Conservation (phyloP, 2,329 filamentous ascomycete species). For the Sclerotinia nivalis region DNA sequence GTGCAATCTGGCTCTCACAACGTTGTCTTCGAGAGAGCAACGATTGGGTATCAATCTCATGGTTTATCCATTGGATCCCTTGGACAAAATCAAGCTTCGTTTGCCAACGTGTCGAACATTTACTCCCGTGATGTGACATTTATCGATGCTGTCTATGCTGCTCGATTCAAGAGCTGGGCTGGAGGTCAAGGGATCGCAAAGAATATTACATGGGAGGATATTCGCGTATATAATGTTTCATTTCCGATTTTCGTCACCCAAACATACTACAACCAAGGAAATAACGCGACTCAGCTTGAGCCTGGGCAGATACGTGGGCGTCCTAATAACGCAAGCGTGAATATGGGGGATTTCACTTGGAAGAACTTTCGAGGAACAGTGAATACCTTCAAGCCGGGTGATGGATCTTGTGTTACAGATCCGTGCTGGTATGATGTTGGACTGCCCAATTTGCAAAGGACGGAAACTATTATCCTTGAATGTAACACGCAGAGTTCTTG, state of each 20-base stretch:
- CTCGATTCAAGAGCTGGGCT: conserved; percentile 49
- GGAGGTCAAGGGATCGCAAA: conserved; percentile 47
- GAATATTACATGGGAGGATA: conserved; percentile 49
- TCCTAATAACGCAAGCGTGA: conserved; percentile 45
- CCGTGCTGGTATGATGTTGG: conserved; percentile 49
- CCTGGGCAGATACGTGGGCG: conserved; percentile 35
- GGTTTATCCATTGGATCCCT: conserved; percentile 49
- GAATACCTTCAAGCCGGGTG: conserved; percentile 46
- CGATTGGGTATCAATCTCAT: conserved; percentile 48
- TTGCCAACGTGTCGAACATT: conserved; percentile 47
- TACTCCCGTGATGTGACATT: conserved; percentile 48
- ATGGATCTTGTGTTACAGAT: conserved; percentile 46
- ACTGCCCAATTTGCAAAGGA: conserved; percentile 44
- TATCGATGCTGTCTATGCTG: conserved; percentile 45
- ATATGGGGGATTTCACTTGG: conserved; percentile 48
- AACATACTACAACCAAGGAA: conserved; percentile 47
- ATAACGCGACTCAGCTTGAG: conserved; percentile 37
- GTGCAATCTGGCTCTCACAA: conserved; percentile 44
- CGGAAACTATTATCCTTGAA: conserved; percentile 46
- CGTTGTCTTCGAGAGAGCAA: conserved; percentile 44
- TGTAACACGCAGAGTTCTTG: conserved; percentile 46
- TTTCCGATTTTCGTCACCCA: conserved; percentile 51
- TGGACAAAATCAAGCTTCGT: conserved; percentile 42
- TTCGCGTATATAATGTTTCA: conserved; percentile 47
- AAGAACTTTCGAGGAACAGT: conserved; percentile 46